Evolutionary conservation across 2,329 filamentous ascomycete genomes (phyloP).

Genomic region (Blastomyces gilchristii): DNA sequence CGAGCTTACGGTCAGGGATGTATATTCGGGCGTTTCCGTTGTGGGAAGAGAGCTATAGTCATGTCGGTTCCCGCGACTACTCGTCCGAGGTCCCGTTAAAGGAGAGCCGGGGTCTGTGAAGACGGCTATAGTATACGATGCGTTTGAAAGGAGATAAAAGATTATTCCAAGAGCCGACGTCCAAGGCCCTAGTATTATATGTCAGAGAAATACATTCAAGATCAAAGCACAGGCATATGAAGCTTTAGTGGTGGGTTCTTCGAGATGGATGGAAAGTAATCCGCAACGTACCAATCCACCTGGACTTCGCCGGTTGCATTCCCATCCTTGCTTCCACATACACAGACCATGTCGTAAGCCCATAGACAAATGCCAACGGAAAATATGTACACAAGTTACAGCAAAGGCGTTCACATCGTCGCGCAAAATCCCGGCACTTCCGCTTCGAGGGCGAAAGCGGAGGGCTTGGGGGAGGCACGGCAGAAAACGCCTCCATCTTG

Average conservation of each 20-base stretch:
- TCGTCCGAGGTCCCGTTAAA: not conserved
- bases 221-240: not conserved
- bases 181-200: conserved; percentile 24
- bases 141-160: conserved; percentile 71
- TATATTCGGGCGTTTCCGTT: conserved; percentile 51
- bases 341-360: conserved; percentile 84
- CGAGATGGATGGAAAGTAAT: not conserved
- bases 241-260: too few species aligned
- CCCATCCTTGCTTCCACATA: conserved; percentile 75
- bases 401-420: conserved; percentile 65
- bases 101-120: conserved; percentile 79
- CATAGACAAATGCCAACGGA: conserved; percentile 80
- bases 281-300: conserved; percentile 33
- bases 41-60: conserved; percentile 71
- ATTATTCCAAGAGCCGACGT: conserved; percentile 55
- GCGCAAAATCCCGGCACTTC: conserved; percentile 33
- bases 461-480: conserved; percentile 25
- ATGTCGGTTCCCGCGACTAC: conserved; percentile 23
- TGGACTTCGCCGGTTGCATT: conserved; percentile 42
- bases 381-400: conserved; percentile 71
- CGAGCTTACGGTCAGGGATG: conserved; percentile 83
- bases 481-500: conserved; percentile 31
- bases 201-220: conserved; percentile 8
- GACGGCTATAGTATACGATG: conserved; percentile 84
- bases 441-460: conserved; percentile 35